phyloP scores from a whole-genome alignment of 2,329 filamentous ascomycete genomes.

The Magnaporthales sp. region DNA sequence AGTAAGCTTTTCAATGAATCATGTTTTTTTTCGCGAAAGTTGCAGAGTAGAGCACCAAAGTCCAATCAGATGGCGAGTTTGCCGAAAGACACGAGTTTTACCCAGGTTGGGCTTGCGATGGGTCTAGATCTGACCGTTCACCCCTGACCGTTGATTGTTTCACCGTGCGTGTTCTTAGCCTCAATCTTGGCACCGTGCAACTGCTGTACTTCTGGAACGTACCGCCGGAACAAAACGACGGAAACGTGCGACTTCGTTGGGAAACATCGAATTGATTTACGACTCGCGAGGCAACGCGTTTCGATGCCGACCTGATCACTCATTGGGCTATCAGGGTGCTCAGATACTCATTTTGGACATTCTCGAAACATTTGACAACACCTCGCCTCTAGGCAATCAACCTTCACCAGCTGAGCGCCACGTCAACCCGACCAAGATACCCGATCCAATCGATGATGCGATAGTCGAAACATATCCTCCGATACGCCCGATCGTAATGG shows the following conservation, averaged over 20 bases:
- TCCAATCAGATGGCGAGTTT: background rate
- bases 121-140: background rate
- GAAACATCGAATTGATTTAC: background rate
- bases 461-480: background rate
- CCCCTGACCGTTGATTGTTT: background rate
- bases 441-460: background rate
- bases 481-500: conserved; percentile 30
- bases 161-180: background rate
- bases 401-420: background rate
- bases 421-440: background rate
- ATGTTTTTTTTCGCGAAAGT: background rate
- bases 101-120: background rate
- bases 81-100: background rate
- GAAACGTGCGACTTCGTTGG: too few species aligned
- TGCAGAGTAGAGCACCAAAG: background rate
- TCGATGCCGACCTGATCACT: too few species aligned
- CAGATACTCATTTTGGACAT: background rate
- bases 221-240: background rate
- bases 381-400: background rate
- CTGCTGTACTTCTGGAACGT: background rate
- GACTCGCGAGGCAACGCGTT: background rate
- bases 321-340: background rate
- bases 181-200: background rate
- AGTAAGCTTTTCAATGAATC: background rate
- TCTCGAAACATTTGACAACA: too few species aligned